Base-by-base conservation (phyloP, 345 rosid genomes). In the Raphanus sativus region DNA sequence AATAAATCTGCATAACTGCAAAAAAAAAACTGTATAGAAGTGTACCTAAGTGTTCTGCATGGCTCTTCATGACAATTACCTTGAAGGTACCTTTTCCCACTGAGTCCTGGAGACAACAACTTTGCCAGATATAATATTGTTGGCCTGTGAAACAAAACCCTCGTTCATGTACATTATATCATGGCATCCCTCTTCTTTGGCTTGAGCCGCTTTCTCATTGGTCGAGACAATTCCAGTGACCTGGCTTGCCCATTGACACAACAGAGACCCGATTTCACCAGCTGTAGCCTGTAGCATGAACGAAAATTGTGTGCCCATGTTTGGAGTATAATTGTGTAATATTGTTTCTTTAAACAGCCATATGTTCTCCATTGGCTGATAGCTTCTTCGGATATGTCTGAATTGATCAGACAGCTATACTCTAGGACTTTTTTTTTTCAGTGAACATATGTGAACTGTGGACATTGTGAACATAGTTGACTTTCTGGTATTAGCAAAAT, bases 251-350 rank as follows among this genome's bases (percentile, higher is more conserved):
- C 97, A 90, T 67, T 94, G 98, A 82, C 98, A 94, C 80, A 92
- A 80, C 4, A 90, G 72, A 71, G 97, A 92, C 30, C 98, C 97
- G 59, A 90, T 91, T 69, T 97, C 98, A 68, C 97, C 98, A 56
- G 98, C 97, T 52, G 97, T 95, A 52, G 98, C 97, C 97, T 52
- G 97, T 95, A 52, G 98, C 97, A 59, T 92, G 97, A 72, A 90
- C 89, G 65, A 92, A 93, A 70, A 90, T 62, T 0, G 89, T 86
- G 66, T 89, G 97, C 65, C 95, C 98, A 21, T 68, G 78, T 54
- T 70, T 55, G 75, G 64, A 62, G 36, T 38, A 62, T 40, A 9
- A 40, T 54, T 62, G 26, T 12, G 52, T 42, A 58, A 17, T 29
- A 50, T 61, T 71, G 63, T 25, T 78, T 65, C 12, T 64, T 25